Percentiles rank a stretch among this genome's conserved stretches.
phyloP scores from a whole-genome alignment of 768 basidiomycete species.

The Tulasnella sp. region DNA sequence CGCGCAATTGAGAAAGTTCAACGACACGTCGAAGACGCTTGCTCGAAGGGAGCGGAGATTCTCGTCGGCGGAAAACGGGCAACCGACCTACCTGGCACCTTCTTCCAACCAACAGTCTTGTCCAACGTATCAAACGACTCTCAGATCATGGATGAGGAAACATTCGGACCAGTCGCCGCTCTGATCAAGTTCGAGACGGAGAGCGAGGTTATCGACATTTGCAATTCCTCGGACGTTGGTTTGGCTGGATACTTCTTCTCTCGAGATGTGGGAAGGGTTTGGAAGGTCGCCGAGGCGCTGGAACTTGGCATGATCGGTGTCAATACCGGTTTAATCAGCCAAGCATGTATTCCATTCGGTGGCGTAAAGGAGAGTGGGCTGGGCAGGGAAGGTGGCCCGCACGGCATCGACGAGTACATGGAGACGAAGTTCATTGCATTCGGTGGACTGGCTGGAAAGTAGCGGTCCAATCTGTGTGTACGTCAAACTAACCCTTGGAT shows the following conservation, averaged over 20 bases:
- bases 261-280: slow-evolving; percentile 79
- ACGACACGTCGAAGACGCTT: slow-evolving; percentile 82
- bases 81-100: slow-evolving; percentile 50
- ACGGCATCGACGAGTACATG: slow-evolving; percentile 89
- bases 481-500: background rate
- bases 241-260: slow-evolving; percentile 94
- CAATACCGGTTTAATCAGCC: slow-evolving; percentile 76
- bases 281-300: slow-evolving; percentile 90
- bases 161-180: slow-evolving; percentile 89
- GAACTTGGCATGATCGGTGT: slow-evolving; percentile 92
- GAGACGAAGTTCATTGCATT: slow-evolving; percentile 76
- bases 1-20: slow-evolving; percentile 82
- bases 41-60: slow-evolving; percentile 77
- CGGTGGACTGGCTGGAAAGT: slow-evolving; percentile 51
- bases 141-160: slow-evolving; percentile 74
- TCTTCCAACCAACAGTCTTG: slow-evolving; percentile 86
- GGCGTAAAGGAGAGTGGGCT: slow-evolving; percentile 87
- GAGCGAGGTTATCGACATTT: slow-evolving; percentile 81
- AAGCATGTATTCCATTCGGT: slow-evolving; percentile 80
- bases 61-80: slow-evolving; percentile 81
- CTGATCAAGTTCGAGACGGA: slow-evolving; percentile 89
- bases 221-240: slow-evolving; percentile 79
- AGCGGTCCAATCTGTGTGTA: background rate
- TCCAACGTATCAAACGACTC: slow-evolving; percentile 72
- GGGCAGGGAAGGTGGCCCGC: slow-evolving; percentile 76